These are phyloP conservation scores for Colletotrichum sp. DNA, from an alignment of 2,329 filamentous ascomycete species.

Conservation along the genomic window DNA sequence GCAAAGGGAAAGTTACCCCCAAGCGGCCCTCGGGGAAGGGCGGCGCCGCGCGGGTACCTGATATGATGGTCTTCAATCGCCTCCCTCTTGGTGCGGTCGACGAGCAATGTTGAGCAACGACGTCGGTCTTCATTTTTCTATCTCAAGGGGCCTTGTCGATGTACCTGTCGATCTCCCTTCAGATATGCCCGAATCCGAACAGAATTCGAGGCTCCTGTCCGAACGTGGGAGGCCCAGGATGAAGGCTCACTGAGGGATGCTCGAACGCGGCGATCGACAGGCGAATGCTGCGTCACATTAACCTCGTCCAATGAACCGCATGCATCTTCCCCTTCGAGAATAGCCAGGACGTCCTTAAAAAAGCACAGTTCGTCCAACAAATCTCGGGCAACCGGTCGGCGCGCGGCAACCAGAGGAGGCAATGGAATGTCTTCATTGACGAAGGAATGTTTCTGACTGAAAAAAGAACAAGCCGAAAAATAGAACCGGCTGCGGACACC, in stretches of 20 bases:
- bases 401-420: neutral
- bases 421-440: neutral
- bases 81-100: neutral
- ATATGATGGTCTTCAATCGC: neutral
- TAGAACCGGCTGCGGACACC: slow-evolving; percentile 2
- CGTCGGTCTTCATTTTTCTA: neutral
- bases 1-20: neutral
- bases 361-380: neutral
- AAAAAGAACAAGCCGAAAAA: neutral
- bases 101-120: neutral
- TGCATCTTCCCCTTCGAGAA: neutral
- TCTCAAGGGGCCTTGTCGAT: neutral
- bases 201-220: neutral
- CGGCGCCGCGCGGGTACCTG: neutral
- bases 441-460: neutral
- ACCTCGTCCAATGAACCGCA: neutral
- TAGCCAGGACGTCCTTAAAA: neutral
- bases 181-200: neutral
- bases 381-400: neutral
- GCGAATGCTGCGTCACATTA: neutral
- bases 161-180: slow-evolving; percentile 18
- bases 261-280: slow-evolving; percentile 17
- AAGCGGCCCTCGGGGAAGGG: neutral
- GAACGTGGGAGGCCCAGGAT: neutral
- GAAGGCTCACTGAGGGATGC: neutral